phyloP scores from a whole-genome alignment of 169 alveolate genomes.

The Theileria annulata region DNA sequence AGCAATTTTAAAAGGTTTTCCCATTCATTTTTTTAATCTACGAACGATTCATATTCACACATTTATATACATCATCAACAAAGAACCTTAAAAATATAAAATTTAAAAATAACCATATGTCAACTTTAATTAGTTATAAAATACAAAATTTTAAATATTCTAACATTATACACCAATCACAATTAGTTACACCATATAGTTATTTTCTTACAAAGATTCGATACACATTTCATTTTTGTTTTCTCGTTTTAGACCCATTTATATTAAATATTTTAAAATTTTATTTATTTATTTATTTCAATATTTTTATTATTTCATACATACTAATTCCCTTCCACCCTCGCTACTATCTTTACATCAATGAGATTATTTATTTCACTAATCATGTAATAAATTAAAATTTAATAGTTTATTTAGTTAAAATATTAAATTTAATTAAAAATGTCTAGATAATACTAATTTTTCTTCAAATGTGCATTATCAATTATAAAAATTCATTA shows the following conservation, averaged over 20 bases:
- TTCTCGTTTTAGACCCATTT: background rate
- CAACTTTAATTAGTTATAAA: background rate
- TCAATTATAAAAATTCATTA: background rate
- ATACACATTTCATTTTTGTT: background rate
- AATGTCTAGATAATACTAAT: background rate
- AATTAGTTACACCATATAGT: conserved; percentile 9
- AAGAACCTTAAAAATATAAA: background rate
- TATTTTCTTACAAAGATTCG: background rate
- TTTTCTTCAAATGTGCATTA: background rate
- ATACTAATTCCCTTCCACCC: background rate
- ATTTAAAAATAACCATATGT: background rate
- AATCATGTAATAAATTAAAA: too few species aligned
- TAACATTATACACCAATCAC: background rate
- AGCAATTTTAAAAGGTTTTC: background rate
- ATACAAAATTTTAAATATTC: background rate
- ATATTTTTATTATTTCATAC: background rate
- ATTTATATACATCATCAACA: background rate
- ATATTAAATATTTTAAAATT: background rate
- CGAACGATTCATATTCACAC: conserved; percentile 13
- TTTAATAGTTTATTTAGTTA: too few species aligned
- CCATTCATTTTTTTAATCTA: background rate
- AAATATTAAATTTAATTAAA: too few species aligned
- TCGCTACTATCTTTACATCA: background rate
- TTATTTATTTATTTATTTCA: background rate
- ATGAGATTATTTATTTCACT: background rate